Evolutionary conservation across 2,329 filamentous ascomycete species (phyloP).

Genomic region (Penicillium occitanis): DNA sequence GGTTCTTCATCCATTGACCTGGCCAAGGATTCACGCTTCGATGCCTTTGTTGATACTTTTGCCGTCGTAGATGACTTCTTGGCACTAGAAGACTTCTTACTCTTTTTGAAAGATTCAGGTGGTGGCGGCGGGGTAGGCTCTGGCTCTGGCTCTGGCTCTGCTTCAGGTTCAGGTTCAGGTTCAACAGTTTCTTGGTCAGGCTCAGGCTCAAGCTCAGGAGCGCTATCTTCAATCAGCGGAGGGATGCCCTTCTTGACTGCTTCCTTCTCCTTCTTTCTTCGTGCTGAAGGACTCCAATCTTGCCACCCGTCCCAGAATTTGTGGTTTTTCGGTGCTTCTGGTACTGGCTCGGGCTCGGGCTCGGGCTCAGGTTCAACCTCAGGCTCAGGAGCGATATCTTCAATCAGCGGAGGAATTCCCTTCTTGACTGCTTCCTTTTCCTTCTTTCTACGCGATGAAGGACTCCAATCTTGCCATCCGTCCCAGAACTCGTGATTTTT

Average conservation of each 20-base stretch:
- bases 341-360: slow-evolving; percentile 34
- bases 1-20: slow-evolving; percentile 23
- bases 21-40: slow-evolving; percentile 23
- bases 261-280: slow-evolving; percentile 20
- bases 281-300: background rate
- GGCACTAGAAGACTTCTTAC: slow-evolving; percentile 29
- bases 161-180: slow-evolving; percentile 22
- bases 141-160: slow-evolving; percentile 26
- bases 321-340: slow-evolving; percentile 15
- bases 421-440: slow-evolving; percentile 18
- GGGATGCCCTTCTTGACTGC: slow-evolving; percentile 17
- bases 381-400: slow-evolving; percentile 22
- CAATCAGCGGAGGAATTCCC: slow-evolving; percentile 16
- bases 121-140: background rate
- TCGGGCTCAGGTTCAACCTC: background rate
- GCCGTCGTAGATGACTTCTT: slow-evolving; percentile 26
- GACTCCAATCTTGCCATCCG: slow-evolving; percentile 6
- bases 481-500: slow-evolving; percentile 20
- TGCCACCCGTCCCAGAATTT: slow-evolving; percentile 18
- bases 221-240: background rate
- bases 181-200: background rate
- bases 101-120: slow-evolving; percentile 33
- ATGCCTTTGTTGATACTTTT: slow-evolving; percentile 27
- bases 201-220: slow-evolving; percentile 22
- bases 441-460: slow-evolving; percentile 12